Conservation (phyloP, 2,329 filamentous ascomycete species). For the Plectosphaerella cucumerina region DNA sequence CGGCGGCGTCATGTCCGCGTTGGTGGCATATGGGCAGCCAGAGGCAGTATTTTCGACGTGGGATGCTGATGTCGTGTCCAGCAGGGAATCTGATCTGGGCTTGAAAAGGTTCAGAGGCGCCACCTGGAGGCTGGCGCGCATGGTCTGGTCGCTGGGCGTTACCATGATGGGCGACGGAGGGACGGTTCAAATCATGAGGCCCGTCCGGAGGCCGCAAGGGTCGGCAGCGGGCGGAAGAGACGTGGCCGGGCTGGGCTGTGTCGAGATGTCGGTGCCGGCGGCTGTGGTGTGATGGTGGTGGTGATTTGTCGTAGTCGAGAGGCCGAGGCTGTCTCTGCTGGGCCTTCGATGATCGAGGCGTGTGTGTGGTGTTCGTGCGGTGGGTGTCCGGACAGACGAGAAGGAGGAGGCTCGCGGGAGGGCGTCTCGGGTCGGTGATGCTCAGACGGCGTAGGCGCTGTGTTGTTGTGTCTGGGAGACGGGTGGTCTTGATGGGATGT, state of each 20-base stretch:
- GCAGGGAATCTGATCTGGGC: constrained; percentile 21
- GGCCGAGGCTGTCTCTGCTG: too few species aligned
- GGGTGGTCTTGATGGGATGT: not conserved
- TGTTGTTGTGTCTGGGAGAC: constrained; percentile 4
- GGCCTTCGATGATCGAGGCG: constrained; percentile 13
- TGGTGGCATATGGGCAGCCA: constrained; percentile 24
- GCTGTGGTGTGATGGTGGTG: too few species aligned
- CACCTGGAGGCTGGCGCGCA: constrained; percentile 57
- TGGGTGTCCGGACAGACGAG: constrained; percentile 9
- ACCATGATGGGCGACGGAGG: constrained; percentile 32
- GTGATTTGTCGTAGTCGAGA: too few species aligned
- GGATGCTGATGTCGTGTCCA: constrained; percentile 19
- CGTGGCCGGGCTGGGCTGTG: not conserved
- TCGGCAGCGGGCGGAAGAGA: not conserved
- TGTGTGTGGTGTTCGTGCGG: constrained; percentile 27
- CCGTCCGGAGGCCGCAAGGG: too few species aligned
- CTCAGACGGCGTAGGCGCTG: constrained; percentile 26
- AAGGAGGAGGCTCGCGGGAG: too few species aligned
- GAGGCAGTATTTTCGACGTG: constrained; percentile 30
- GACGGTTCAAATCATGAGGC: not conserved
- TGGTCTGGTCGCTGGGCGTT: constrained; percentile 42
- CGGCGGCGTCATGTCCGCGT: constrained; percentile 71
- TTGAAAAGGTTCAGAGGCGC: constrained; percentile 55
- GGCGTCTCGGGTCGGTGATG: too few species aligned
- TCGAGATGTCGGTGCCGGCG: too few species aligned